Evolutionary conservation across 805 yeast genomes (phyloP).

Genomic region (Starmerella sp.): DNA sequence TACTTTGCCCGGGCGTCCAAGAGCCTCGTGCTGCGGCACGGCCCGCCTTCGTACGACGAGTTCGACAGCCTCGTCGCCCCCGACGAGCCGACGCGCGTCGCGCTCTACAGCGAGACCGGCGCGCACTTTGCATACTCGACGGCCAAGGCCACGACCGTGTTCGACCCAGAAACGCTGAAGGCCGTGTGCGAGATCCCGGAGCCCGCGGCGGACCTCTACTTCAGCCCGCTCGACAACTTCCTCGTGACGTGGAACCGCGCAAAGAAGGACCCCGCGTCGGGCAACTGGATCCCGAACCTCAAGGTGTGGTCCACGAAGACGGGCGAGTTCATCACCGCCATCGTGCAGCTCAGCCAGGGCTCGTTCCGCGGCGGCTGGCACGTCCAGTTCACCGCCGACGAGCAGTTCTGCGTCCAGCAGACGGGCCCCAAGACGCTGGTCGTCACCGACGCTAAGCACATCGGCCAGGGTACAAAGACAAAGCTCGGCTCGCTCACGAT

Average conservation of each 20-base stretch:
- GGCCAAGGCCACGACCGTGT: slow-evolving; percentile 45
- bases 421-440: slow-evolving; percentile 44
- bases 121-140: slow-evolving; percentile 60
- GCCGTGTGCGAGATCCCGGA: slow-evolving; percentile 40
- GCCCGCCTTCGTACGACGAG: slow-evolving; percentile 27
- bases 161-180: slow-evolving; percentile 45
- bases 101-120: slow-evolving; percentile 61
- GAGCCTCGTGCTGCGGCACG: slow-evolving; percentile 22
- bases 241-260: slow-evolving; percentile 89
- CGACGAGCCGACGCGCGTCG: slow-evolving; percentile 44
- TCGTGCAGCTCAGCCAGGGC: slow-evolving; percentile 68
- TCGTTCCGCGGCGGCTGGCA: slow-evolving; percentile 49
- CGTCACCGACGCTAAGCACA: slow-evolving; percentile 45
- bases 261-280: slow-evolving; percentile 51
- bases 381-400: slow-evolving; percentile 81
- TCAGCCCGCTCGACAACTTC: slow-evolving; percentile 80
- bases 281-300: slow-evolving; percentile 70
- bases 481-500: slow-evolving; percentile 49
- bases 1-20: slow-evolving; percentile 25
- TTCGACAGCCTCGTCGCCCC: slow-evolving; percentile 25
- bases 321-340: slow-evolving; percentile 44
- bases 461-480: slow-evolving; percentile 24
- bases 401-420: slow-evolving; percentile 52
- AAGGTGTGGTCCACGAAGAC: slow-evolving; percentile 53
- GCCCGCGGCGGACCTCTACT: slow-evolving; percentile 66